These are phyloP conservation scores for Lithohypha guttulata DNA, from an alignment of 2,329 filamentous ascomycete species.

Conservation along the genomic window DNA sequence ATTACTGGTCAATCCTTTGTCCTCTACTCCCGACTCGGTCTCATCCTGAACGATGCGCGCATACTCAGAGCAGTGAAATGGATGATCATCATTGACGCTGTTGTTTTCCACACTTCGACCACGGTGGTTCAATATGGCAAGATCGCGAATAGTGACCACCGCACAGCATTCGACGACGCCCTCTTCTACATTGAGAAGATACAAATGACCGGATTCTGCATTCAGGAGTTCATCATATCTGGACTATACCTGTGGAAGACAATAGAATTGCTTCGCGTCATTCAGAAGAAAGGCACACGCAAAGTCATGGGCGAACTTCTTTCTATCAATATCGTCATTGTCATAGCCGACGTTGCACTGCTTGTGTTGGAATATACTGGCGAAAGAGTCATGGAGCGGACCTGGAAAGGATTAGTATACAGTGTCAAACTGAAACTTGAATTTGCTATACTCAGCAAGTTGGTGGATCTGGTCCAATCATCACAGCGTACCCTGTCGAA, in stretches of 20 bases:
- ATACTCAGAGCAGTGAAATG: conserved; percentile 33
- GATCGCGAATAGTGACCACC: not conserved
- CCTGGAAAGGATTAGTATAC: conserved; percentile 30
- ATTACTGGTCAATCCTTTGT: conserved; percentile 40
- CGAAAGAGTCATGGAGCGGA: conserved; percentile 31
- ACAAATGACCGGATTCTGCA: conserved; percentile 34
- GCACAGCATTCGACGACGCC: conserved; percentile 26
- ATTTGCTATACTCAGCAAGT: conserved; percentile 41
- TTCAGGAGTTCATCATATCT: conserved; percentile 38
- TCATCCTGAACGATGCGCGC: conserved; percentile 30
- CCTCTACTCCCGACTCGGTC: conserved; percentile 39
- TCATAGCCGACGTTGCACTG: conserved; percentile 35
- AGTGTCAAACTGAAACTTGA: conserved; percentile 42
- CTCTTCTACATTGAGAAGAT: conserved; percentile 36
- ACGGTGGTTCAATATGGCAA: conserved; percentile 29
- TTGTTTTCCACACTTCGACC: conserved; percentile 35
- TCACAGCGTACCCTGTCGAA: conserved; percentile 5
- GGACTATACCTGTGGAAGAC: conserved; percentile 45
- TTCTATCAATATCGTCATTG: conserved; percentile 38
- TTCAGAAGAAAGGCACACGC: conserved; percentile 33
- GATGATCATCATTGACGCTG: conserved; percentile 37
- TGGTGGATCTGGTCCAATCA: conserved; percentile 24
- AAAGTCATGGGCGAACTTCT: conserved; percentile 45
- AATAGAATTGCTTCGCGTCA: conserved; percentile 30
- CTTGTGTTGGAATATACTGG: conserved; percentile 32